phyloP scores from a whole-genome alignment of 2,329 filamentous ascomycete genomes.

The Plectosphaerella plurivora region DNA sequence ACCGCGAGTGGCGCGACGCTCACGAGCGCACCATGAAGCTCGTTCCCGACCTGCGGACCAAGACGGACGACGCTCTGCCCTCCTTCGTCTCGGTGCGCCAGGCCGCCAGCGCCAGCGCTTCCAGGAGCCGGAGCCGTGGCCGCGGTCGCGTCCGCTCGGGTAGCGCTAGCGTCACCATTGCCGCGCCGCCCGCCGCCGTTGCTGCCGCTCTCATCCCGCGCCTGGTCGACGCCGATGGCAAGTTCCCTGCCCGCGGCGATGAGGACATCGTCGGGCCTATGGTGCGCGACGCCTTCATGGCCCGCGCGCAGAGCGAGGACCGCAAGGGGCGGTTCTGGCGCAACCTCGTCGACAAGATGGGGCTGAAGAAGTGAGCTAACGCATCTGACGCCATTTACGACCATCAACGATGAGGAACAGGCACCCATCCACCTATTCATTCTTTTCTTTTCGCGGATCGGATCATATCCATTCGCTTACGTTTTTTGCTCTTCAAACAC shows the following conservation, averaged over 20 bases:
- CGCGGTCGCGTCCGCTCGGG: slow-evolving; percentile 33
- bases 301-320: slow-evolving; percentile 37
- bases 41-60: slow-evolving; percentile 33
- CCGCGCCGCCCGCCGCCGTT: slow-evolving; percentile 44
- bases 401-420: too few species aligned
- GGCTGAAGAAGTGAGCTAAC: slow-evolving; percentile 11
- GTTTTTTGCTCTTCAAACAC: too few species aligned
- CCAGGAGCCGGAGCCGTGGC: slow-evolving; percentile 33
- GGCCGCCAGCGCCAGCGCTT: slow-evolving; percentile 8
- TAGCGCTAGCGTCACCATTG: slow-evolving; percentile 29
- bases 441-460: too few species aligned
- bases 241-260: slow-evolving; percentile 84
- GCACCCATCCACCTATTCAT: too few species aligned
- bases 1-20: slow-evolving; percentile 66
- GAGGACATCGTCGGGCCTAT: slow-evolving; percentile 93
- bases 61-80: slow-evolving; percentile 17
- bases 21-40: slow-evolving; percentile 61
- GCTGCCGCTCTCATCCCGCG: slow-evolving; percentile 51
- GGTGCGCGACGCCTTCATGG: slow-evolving; percentile 58
- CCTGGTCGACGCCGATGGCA: slow-evolving; percentile 68
- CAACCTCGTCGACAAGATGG: slow-evolving; percentile 41
- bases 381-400: too few species aligned
- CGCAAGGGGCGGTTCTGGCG: slow-evolving; percentile 44
- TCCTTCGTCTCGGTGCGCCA: slow-evolving; percentile 6
- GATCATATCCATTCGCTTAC: too few species aligned